Percentiles rank a stretch among this genome's conserved stretches.
These are phyloP conservation scores for Boletus smithii DNA, from an alignment of 1,284 basidiomycete genomes.

Conservation along the genomic window DNA sequence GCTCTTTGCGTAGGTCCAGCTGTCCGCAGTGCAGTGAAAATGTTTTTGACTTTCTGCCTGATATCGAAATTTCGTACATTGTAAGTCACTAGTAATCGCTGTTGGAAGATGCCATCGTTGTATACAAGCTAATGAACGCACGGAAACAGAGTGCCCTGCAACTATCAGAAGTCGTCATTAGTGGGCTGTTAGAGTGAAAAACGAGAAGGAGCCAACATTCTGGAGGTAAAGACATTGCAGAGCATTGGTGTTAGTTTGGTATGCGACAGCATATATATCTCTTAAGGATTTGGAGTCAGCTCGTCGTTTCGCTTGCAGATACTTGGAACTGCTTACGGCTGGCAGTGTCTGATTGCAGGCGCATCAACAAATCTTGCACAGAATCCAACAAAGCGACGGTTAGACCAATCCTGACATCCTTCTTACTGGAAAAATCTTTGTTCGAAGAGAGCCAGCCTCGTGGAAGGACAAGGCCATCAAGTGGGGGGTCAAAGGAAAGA, in stretches of 20 bases:
- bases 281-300: conserved; percentile 11
- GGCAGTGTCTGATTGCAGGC: conserved; percentile 13
- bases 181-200: background rate
- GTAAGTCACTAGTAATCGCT: conserved; percentile 15
- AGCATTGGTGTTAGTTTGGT: conserved; percentile 25
- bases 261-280: conserved; percentile 13
- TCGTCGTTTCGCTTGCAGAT: background rate
- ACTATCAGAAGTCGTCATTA: conserved; percentile 15
- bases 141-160: conserved; percentile 28
- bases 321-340: conserved; percentile 9
- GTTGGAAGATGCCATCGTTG: background rate
- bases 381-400: conserved; percentile 8
- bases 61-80: conserved; percentile 9
- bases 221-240: conserved; percentile 22
- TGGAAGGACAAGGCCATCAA: conserved; percentile 47
- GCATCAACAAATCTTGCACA: conserved; percentile 15
- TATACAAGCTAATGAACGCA: conserved; percentile 14
- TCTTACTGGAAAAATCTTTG: conserved; percentile 25
- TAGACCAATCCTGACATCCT: conserved; percentile 12
- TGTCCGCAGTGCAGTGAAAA: conserved; percentile 12
- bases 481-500: conserved; percentile 16
- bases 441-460: conserved; percentile 43
- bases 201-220: conserved; percentile 24
- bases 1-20: conserved; percentile 3
- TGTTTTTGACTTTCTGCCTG: conserved; percentile 14